phyloP scores from a whole-genome alignment of 2,329 filamentous ascomycete genomes.

The Neoscytalidium dimidiatum region DNA sequence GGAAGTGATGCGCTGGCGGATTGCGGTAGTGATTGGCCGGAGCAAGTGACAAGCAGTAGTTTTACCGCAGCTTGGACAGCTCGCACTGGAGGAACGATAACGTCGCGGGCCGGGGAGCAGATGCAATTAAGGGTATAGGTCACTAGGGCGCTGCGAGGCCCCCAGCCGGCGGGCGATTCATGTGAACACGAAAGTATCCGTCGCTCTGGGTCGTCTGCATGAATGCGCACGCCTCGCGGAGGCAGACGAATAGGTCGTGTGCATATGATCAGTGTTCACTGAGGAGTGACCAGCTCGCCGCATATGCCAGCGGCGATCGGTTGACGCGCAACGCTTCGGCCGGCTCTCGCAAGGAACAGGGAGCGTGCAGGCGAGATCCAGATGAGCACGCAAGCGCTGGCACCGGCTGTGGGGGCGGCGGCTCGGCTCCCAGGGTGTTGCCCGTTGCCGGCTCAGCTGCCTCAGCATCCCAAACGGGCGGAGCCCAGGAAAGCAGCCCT shows the following conservation, averaged over 20 bases:
- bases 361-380: neutral
- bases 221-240: neutral
- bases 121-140: conserved; percentile 1
- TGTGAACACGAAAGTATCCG: conserved; percentile 7
- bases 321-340: neutral
- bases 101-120: neutral
- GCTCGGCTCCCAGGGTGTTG: conserved; percentile 10
- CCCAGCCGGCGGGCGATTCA: conserved; percentile 1
- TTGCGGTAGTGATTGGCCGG: neutral
- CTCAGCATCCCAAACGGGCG: conserved; percentile 11
- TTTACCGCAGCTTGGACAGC: neutral
- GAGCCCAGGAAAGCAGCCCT: conserved; percentile 28
- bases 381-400: no score
- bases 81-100: neutral
- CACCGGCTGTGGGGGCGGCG: neutral
- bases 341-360: neutral
- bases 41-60: neutral
- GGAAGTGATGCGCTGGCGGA: neutral
- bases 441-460: conserved; percentile 6
- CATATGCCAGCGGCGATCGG: neutral
- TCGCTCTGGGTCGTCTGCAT: neutral
- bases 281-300: neutral
- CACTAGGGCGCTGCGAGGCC: neutral
- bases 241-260: neutral
- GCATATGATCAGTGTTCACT: neutral